Conservation (phyloP, 768 basidiomycete genomes). For the Phlebiopsis flavidoalba region DNA sequence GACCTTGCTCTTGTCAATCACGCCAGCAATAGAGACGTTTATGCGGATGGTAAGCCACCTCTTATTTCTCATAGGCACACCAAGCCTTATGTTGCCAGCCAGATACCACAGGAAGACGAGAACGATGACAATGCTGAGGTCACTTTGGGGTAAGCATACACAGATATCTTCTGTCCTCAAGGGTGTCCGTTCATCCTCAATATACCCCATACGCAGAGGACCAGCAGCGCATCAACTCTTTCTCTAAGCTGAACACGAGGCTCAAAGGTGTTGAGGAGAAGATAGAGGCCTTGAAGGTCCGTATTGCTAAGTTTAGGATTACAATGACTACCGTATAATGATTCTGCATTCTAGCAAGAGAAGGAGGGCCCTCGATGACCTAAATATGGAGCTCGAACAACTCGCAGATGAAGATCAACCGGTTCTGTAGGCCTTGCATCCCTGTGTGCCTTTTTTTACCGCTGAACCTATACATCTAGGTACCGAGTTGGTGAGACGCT, state of each 20-base stretch:
- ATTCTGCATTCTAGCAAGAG: constrained; percentile 58
- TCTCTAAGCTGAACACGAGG: constrained; percentile 87
- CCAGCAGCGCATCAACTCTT: constrained; percentile 86
- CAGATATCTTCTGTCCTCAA: background rate
- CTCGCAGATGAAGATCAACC: constrained; percentile 80
- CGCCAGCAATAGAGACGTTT: background rate
- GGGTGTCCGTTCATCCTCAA: background rate
- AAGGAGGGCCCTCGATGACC: constrained; percentile 92
- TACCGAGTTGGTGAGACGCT: constrained; percentile 88
- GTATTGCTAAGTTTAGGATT: background rate
- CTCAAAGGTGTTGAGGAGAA: constrained; percentile 67
- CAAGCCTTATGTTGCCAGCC: background rate
- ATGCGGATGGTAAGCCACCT: background rate
- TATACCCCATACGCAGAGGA: constrained; percentile 33
- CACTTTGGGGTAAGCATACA: constrained; percentile 66
- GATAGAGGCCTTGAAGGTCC: constrained; percentile 69
- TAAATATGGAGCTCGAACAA: constrained; percentile 82
- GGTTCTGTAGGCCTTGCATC: constrained; percentile 53
- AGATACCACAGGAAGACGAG: constrained; percentile 78
- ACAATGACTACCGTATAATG: background rate
- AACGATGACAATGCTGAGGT: constrained; percentile 71
- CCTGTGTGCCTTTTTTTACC: background rate
- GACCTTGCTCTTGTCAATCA: background rate
- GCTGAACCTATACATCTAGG: constrained; percentile 32
- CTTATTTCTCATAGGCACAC: no score